These are phyloP conservation scores for Theileria annulata DNA, from an alignment of 169 alveolate species.

Conservation along the genomic window DNA sequence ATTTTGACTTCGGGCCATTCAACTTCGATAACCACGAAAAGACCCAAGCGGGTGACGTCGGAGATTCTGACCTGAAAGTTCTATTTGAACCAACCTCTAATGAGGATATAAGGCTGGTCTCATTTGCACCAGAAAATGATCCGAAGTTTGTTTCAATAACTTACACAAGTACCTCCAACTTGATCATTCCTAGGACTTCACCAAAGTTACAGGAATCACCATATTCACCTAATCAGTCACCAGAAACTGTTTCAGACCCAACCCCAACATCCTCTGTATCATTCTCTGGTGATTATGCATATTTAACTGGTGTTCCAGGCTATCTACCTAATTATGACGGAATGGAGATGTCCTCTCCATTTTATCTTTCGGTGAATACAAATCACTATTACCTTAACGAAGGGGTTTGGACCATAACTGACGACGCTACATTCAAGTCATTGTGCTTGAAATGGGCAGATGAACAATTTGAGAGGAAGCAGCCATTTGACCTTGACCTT, in stretches of 20 bases:
- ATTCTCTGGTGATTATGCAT: background rate
- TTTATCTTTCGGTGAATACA: slow-evolving; percentile 8
- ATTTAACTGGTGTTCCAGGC: background rate
- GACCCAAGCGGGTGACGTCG: background rate
- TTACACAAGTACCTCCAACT: background rate
- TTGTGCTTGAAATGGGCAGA: slow-evolving; percentile 1
- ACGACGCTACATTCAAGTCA: slow-evolving; percentile 2
- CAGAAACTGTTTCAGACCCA: background rate
- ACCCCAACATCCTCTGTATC: background rate
- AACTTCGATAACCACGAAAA: background rate
- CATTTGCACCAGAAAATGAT: background rate
- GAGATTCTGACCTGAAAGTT: background rate
- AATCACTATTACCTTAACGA: slow-evolving; percentile 6
- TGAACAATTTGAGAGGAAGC: background rate
- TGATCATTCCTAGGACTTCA: background rate
- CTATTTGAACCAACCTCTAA: slow-evolving; percentile 1
- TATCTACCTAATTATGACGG: background rate
- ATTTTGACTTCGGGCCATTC: background rate
- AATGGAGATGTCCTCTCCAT: background rate
- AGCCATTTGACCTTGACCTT: slow-evolving; percentile 1
- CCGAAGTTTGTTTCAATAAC: slow-evolving; percentile 6
- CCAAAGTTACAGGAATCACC: background rate
- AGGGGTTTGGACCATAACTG: background rate
- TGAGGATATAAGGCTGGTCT: slow-evolving; percentile 7
- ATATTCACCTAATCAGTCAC: background rate